Percentiles rank a stretch among this genome's conserved stretches.
Evolutionary conservation across 1,284 basidiomycete species (phyloP).

Genomic region (Malassezia brasiliensis): DNA sequence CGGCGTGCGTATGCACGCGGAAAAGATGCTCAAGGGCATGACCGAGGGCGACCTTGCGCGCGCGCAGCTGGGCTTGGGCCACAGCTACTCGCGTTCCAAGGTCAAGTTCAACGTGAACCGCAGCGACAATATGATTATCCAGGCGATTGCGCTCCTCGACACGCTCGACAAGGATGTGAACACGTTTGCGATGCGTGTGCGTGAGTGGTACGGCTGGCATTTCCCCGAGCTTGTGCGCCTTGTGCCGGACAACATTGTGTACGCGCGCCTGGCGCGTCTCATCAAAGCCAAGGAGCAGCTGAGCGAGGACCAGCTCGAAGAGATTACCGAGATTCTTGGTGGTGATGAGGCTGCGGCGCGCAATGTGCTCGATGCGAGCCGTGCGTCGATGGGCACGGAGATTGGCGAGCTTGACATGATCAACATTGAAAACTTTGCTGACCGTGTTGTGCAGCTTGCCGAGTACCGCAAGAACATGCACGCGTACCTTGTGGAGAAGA

Average conservation of each 20-base stretch:
- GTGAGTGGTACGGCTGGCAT: slow-evolving; percentile 99
- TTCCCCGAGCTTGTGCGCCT: slow-evolving; percentile 94
- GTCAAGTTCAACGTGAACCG: slow-evolving; percentile 96
- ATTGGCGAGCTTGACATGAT: slow-evolving; percentile 89
- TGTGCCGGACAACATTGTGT: slow-evolving; percentile 90
- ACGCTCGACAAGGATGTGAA: slow-evolving; percentile 99
- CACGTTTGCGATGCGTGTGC: slow-evolving; percentile 92
- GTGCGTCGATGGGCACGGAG: slow-evolving; percentile 88
- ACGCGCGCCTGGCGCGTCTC: slow-evolving; percentile 75
- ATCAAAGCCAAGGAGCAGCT: slow-evolving; percentile 71
- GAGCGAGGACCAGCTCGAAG: slow-evolving; percentile 63
- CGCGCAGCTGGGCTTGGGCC: slow-evolving; percentile 81
- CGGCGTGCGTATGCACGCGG: slow-evolving; percentile 81
- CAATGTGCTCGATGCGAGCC: slow-evolving; percentile 87
- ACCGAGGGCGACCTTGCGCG: slow-evolving; percentile 79
- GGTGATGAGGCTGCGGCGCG: slow-evolving; percentile 78
- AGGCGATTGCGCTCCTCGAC: slow-evolving; percentile 94
- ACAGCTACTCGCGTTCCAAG: slow-evolving; percentile 95
- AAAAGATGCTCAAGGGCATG: slow-evolving; percentile 77
- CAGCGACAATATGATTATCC: slow-evolving; percentile 99
- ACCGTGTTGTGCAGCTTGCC: slow-evolving; percentile 78
- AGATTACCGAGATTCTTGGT: slow-evolving; percentile 71
- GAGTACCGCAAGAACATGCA: slow-evolving; percentile 89
- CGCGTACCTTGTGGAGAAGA: slow-evolving; percentile 86
- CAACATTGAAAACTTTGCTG: slow-evolving; percentile 88